phyloP scores from a whole-genome alignment of 1,284 basidiomycete genomes.

The Inonotus hispidus region DNA sequence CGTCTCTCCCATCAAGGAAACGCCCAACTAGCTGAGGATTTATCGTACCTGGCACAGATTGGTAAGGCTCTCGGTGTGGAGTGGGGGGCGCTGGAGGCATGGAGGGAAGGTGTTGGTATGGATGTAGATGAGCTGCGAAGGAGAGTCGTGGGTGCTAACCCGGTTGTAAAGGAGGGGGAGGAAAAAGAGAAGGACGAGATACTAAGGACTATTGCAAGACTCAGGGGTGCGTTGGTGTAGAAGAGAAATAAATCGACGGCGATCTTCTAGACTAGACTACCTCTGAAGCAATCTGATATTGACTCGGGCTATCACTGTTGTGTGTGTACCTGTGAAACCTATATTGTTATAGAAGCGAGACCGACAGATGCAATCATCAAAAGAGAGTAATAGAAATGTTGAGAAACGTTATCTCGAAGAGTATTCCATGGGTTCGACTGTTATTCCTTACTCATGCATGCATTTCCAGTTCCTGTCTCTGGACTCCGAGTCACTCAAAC shows the following conservation, averaged over 20 bases:
- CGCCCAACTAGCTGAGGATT: slow-evolving; percentile 81
- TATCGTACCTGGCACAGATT: slow-evolving; percentile 87
- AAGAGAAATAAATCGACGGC: neutral
- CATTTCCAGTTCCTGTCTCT: too few relatives aligned
- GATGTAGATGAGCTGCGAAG: slow-evolving; percentile 51
- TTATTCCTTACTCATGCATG: too few relatives aligned
- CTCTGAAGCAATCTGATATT: too few relatives aligned
- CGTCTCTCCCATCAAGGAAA: slow-evolving; percentile 61
- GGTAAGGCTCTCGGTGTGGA: slow-evolving; percentile 89
- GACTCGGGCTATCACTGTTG: too few relatives aligned
- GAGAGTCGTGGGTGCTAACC: slow-evolving; percentile 17
- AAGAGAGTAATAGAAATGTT: too few relatives aligned
- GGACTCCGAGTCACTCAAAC: too few relatives aligned
- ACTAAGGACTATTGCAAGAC: neutral
- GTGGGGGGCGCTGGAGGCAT: slow-evolving; percentile 64
- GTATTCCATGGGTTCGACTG: too few relatives aligned
- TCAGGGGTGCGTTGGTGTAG: neutral
- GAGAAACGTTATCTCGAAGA: too few relatives aligned
- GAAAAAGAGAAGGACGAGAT: slow-evolving; percentile 10
- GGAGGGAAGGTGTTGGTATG: slow-evolving; percentile 62
- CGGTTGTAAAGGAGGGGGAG: slow-evolving; percentile 22
- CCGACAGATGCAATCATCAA: too few relatives aligned
- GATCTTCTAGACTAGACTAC: too few relatives aligned
- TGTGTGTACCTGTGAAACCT: too few relatives aligned
- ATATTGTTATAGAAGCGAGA: too few relatives aligned